Base-by-base conservation (phyloP, 2,329 filamentous ascomycete genomes). In the Diaporthe vaccinii region DNA sequence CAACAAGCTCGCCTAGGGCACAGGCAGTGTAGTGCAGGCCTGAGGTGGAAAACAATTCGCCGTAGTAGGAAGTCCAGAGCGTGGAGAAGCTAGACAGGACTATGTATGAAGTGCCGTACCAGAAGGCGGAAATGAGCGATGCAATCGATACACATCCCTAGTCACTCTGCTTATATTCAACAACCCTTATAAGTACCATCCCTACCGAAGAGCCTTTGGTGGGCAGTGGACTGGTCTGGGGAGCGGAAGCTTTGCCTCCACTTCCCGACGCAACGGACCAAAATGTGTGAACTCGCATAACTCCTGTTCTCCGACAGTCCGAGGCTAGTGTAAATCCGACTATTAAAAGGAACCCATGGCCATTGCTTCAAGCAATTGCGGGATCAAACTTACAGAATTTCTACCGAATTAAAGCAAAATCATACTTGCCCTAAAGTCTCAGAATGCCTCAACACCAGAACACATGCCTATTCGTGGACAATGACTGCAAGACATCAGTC, bases 21-120 rank as follows among this genome's bases (percentile, higher is more conserved):
- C 91, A 87, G 15, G 91, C 89, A 57, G 93, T 87, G 81, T 92
- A 93, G 81, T 93, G 91, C 0, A 93, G 81, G 0, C 90, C 90
- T n/a, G 88, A 90, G 39, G 90, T 89, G 69, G 89, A 88, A 15
- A 88, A 84, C 0, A 87, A 86, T 78, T 92, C 86, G 72, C 85
- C 79, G 78, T 94, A 94, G 17, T 85, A 82, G 0, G 80, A 77
- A 2, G 81, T 85, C 90, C 91, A 94, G 0, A 69, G 46, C 0
- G 81, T 79, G 0, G 92, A 89, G 78, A 92, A 93, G 3, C 89
- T 92, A 0, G 89, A 89, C 0, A 94, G 86, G 46, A 91, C 86
- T 28, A 93, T 88, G 74, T 93, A 93, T 80, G 93, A 88, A 0
- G 91, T 81, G 0, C 92, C 91, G 77, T 92, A 93, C 22, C 89